Evolutionary conservation across 805 yeast genomes (phyloP).

Genomic region (Metschnikowia picachoensis): DNA sequence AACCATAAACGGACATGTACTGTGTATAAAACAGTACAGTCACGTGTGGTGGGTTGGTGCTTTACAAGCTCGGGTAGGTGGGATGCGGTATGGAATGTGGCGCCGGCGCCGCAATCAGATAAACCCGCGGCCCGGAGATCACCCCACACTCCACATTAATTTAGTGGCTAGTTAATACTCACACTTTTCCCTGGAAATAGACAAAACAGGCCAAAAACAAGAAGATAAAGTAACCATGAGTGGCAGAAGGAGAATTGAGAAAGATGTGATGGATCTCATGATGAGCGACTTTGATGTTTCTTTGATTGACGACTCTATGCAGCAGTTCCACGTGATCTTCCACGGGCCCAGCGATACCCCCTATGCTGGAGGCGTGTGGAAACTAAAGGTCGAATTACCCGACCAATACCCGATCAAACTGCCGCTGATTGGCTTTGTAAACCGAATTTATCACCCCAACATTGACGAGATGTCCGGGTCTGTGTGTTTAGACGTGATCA

Average conservation of each 20-base stretch:
- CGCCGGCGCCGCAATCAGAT: not conserved
- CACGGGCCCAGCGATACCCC: slow-evolving; percentile 81
- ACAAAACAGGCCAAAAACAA: no score
- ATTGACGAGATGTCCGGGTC: slow-evolving; percentile 89
- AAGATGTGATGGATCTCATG: slow-evolving; percentile 94
- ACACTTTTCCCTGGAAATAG: no score
- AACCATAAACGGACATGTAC: no score
- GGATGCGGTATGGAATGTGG: not conserved
- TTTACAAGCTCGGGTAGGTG: no score
- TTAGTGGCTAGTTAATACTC: no score
- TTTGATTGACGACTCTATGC: slow-evolving; percentile 70
- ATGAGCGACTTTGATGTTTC: slow-evolving; percentile 92
- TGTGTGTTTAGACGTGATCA: slow-evolving; percentile 92
- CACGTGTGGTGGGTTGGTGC: no score
- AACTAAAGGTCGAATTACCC: slow-evolving; percentile 87
- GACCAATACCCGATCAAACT: slow-evolving; percentile 94
- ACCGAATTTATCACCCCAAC: slow-evolving; percentile 91
- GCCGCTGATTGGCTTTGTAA: slow-evolving; percentile 91
- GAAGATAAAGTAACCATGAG: slow-evolving; percentile 10
- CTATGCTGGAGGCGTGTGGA: slow-evolving; percentile 87
- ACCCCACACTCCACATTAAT: not conserved
- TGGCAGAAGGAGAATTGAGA: slow-evolving; percentile 72
- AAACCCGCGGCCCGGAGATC: not conserved
- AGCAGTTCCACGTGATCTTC: slow-evolving; percentile 81
- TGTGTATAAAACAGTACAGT: no score